Base-by-base conservation (phyloP, 202 grass and related monocot genomes). In the Dendrocalamus latiflorus region DNA sequence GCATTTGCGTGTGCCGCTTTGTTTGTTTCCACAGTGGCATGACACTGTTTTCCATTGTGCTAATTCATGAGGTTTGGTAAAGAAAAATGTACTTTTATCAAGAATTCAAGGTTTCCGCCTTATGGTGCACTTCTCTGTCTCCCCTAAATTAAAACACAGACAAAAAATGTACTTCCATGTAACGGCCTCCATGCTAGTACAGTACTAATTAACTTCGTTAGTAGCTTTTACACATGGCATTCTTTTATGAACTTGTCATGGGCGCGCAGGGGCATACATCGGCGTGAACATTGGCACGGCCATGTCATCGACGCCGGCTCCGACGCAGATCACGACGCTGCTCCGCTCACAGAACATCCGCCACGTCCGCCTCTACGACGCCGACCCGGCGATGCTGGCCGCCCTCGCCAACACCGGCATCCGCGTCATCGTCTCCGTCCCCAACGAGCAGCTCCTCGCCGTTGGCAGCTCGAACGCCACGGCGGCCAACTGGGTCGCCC, bases 371-470 rank as follows among this genome's bases (percentile, higher is more conserved):
- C 91, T 98, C 62, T 92, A 95, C 72, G 96, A 98, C 80, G 87
- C 93, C 0, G 93, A 98, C 65, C 82, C 85, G 36, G 89, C 91
- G 44, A 92, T 95, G 85, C 85, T 98, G 17, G 83, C 92, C 14
- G 93, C 95, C 28, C 89, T 98, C 2, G 83, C 87, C 77, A 93
- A 91, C 85, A 83, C 89, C 0, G 93, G 95, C 63, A 95, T 98
- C 87, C 85, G 93, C 77, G 93, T 98, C 7, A 85, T 89, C 34
- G 85, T 98, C 42, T 98, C 95, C 0, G 95, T 98, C 5, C 95
- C 95, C 1, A 98, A 98, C 77, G 95, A 98, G 64, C 93, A 98
- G 89, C 93, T 98, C 58, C 95, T 98, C 15, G 96, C 85, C 64
- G 86, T 98, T 49, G 96, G 93, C 54, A 91, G 88, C 78, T 98